Evolutionary conservation across 768 basidiomycete genomes (phyloP).

Genomic region (Amanita pallidorosea): DNA sequence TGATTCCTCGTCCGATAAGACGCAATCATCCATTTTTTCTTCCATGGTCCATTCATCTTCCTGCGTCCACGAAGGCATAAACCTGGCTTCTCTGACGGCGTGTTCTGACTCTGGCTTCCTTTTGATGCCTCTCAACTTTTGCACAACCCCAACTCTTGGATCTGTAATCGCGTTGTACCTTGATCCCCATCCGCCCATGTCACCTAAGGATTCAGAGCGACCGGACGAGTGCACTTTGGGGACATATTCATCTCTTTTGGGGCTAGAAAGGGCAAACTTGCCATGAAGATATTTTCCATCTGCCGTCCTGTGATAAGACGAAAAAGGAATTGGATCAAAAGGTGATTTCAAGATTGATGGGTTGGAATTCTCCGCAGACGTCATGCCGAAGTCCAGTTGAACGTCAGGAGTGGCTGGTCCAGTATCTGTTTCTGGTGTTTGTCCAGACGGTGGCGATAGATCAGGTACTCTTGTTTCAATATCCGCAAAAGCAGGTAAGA

Average conservation of each 20-base stretch:
- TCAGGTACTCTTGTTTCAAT: slow-evolving; percentile 24
- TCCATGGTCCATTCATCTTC: slow-evolving; percentile 34
- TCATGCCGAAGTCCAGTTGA: slow-evolving; percentile 25
- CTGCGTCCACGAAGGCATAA: slow-evolving; percentile 29
- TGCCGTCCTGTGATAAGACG: slow-evolving; percentile 43
- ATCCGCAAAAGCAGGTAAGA: slow-evolving; percentile 19
- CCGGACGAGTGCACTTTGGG: slow-evolving; percentile 14
- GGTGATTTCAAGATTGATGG: slow-evolving; percentile 13
- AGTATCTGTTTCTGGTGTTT: slow-evolving; percentile 34
- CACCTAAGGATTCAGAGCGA: slow-evolving; percentile 10
- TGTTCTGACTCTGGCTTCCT: slow-evolving; percentile 38
- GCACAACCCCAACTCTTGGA: slow-evolving; percentile 59
- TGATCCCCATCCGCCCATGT: slow-evolving; percentile 32
- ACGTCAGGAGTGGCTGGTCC: slow-evolving; percentile 46
- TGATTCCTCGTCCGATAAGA: slow-evolving; percentile 14
- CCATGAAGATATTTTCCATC: slow-evolving; percentile 71
- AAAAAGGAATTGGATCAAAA: slow-evolving; percentile 74
- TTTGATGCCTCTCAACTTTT: slow-evolving; percentile 61
- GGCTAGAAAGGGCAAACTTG: slow-evolving; percentile 63
- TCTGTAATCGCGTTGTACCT: slow-evolving; percentile 57
- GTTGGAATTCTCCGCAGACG: slow-evolving; percentile 10
- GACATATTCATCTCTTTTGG: slow-evolving; percentile 40
- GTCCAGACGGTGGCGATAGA: slow-evolving; percentile 35
- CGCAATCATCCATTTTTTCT: slow-evolving; percentile 8
- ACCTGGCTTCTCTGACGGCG: slow-evolving; percentile 21